Evolutionary conservation across 2,329 filamentous ascomycete genomes (phyloP), one percentile per base, ranked within the genome.

Genomic region (Clarireedia homoeocarpa): DNA sequence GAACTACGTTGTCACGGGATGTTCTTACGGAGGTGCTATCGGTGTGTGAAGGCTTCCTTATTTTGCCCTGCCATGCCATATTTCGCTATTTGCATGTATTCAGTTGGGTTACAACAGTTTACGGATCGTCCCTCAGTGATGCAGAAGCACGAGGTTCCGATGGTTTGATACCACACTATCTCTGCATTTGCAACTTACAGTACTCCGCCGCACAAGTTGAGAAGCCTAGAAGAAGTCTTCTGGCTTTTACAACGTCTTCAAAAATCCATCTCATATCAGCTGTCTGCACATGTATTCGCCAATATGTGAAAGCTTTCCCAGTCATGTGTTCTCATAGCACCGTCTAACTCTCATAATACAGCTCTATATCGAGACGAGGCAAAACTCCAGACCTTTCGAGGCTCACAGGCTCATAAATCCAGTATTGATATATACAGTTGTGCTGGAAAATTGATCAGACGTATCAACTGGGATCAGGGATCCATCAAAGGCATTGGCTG

Each of bases 351-450:
- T 48, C 70, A 72, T 58, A 73, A 53, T 57, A 55, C 70, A 95
- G 91, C 92, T 51, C 76, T 97, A 58, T 90, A 91, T 76, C 89
- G 91, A 49, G 90, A 97, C 74, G 89, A 95, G 66, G 82, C 80
- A 64, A 96, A 95, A 71, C 77, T 96, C 36, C 82, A 91, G 61
- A 82, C 87, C 27, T 91, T 90, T 70, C 83, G 88, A 61, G 84
- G 86, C 51, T 77, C 84, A 2, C 83, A 85, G 65, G 77, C 84
- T 15, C 76, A 83, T 15, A 95, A 91, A 72, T 85, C 90, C 20
- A 88, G 84, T 65, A 95, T 99, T 73, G 91, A 96, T 69, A 84
- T 99, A 54, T 96, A 96, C 76, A 96, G 89, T 69, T 92, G 87
- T 71, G 86, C 94, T 10, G 94, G 94, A 53, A 94, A 91, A 75